Evolutionary conservation across 306 rosid species (phyloP), one percentile per base, ranked within the genome.

Genomic region (Rubus parviflorus): DNA sequence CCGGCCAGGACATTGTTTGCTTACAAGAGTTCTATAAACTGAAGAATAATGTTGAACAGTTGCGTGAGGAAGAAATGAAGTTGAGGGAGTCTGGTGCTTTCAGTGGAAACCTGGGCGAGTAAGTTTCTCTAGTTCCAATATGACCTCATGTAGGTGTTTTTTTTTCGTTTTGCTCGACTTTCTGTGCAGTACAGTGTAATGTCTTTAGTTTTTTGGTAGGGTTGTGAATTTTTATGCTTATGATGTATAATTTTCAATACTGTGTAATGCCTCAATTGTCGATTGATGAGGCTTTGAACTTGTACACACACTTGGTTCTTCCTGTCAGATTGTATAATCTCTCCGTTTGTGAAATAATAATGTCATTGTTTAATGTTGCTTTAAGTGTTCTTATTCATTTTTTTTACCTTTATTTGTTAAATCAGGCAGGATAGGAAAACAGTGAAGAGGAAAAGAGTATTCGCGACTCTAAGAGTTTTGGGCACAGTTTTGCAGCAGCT

Each of bases 71-170:
- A 71, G 98, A 91, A 85, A 87, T 71, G 87, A 86, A 83, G 75
- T 79, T 92, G 87, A 89, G 96, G 81, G 96, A 94, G 83, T 87
- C 97, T 82, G 93, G 91, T 76, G 87, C 85, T 75, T 90, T 93
- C 83, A 94, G 96, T 68, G 92, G 89, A 76, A 85, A 90, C 81
- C 90, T 94, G 75, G 87, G 91, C 77, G 98, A 94, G 97, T 94
- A 91, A 60, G 97, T 88, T 77, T 77, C 73, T 79, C 22, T 10
- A 2, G 22, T 75, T 38, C 19, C 75, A 7, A 15, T 48, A 4
- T 61, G 63, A 40, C 54, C 9, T 47, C 54, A 23, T 51, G 10
- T 72, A 61, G 49, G 41, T 2, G 2, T 67, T 47, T 13, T 16
- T 49, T 63, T 80, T 23, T 25, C 30, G 3, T 0, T 54, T 48